phyloP scores from a whole-genome alignment of 148 eudicot genomes.

The Vaccinium macrocarpon region DNA sequence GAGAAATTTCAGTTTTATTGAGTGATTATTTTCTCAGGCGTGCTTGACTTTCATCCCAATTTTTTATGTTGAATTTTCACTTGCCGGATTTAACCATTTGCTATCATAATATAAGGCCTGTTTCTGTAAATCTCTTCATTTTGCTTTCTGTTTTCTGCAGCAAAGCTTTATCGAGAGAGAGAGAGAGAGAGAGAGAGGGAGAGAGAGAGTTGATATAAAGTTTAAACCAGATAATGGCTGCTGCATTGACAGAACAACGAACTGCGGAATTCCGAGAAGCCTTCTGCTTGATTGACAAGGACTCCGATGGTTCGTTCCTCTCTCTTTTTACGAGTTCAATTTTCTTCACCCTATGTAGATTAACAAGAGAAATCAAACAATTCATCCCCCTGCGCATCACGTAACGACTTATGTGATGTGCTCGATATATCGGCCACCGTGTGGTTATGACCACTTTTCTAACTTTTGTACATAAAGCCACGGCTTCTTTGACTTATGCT shows the following conservation, averaged over 20 bases:
- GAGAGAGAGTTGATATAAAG: too few species aligned
- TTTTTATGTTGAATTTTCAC: neutral
- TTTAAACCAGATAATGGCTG: conserved; percentile 24
- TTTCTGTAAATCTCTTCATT: neutral
- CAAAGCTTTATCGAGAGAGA: too few species aligned
- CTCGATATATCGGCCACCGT: too few species aligned
- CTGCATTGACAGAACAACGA: conserved; percentile 34
- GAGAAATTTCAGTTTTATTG: neutral
- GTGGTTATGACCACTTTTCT: too few species aligned
- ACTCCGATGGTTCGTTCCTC: conserved; percentile 38
- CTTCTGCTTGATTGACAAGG: conserved; percentile 43
- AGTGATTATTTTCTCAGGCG: conserved; percentile 1
- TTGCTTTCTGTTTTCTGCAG: neutral
- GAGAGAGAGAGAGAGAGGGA: too few species aligned
- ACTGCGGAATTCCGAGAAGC: conserved; percentile 43
- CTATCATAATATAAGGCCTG: neutral
- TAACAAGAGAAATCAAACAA: too few species aligned
- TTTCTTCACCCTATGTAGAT: neutral
- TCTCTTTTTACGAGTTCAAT: neutral
- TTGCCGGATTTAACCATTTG: neutral
- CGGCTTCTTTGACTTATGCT: too few species aligned
- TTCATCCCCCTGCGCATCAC: too few species aligned
- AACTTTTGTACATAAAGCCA: too few species aligned
- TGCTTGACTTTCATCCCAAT: neutral
- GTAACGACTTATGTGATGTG: too few species aligned